A percentile compares a stretch with the other conserved stretches of the same genome.
Conservation (phyloP, 371 early-diverging fungal species). For the Caulochytrium protostelioides region DNA sequence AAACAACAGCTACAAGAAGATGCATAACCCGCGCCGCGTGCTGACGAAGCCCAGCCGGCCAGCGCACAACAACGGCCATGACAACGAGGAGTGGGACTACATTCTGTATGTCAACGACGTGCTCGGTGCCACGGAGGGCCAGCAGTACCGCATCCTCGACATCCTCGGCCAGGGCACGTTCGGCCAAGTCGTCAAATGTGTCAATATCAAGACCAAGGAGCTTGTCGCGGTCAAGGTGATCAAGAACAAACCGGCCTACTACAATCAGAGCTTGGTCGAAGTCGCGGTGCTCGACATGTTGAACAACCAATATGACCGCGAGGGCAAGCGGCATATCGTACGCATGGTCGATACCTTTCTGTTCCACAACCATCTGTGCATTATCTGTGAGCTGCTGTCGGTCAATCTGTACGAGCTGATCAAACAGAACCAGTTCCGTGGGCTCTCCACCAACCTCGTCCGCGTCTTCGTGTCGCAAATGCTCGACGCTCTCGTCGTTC, state of each 20-base stretch:
- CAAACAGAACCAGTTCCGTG: conserved; percentile 70
- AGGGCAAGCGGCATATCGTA: conserved; percentile 60
- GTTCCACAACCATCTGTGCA: conserved; percentile 75
- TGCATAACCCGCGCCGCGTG: conserved; percentile 59
- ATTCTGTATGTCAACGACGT: conserved; percentile 85
- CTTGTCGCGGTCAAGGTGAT: conserved; percentile 91
- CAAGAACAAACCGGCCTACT: conserved; percentile 78
- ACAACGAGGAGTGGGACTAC: conserved; percentile 83
- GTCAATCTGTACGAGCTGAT: conserved; percentile 85
- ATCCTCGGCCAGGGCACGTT: conserved; percentile 92
- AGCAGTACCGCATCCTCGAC: conserved; percentile 73
- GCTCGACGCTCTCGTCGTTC: conserved; percentile 56
- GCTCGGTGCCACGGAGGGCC: conserved; percentile 56
- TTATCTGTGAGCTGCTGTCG: conserved; percentile 81
- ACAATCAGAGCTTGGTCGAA: conserved; percentile 81
- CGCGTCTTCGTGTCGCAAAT: conserved; percentile 66
- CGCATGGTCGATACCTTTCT: conserved; percentile 62
- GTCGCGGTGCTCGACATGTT: conserved; percentile 61
- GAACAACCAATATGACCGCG: conserved; percentile 42
- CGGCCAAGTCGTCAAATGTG: conserved; percentile 93
- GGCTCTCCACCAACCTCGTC: conserved; percentile 60
- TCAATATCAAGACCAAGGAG: conserved; percentile 52
- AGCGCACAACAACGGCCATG: conserved; percentile 65
- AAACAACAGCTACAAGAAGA: conserved; percentile 40
- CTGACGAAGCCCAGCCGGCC: conserved; percentile 81